Evolutionary conservation across 2,329 filamentous ascomycete genomes (phyloP).

Genomic region (Nigrospora oryzae): DNA sequence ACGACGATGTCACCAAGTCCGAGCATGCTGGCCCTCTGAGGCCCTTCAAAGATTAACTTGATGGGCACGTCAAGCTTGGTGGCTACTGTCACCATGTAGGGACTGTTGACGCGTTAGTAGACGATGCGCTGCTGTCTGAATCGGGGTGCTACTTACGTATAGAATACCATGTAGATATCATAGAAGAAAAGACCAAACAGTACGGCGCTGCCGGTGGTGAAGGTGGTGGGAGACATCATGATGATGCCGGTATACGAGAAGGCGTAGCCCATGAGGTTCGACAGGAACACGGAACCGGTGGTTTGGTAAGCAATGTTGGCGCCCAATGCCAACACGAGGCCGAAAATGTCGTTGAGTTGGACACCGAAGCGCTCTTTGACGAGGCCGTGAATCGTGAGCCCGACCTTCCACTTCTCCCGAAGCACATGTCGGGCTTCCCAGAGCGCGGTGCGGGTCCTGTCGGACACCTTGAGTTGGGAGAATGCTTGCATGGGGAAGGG

Average conservation of each 20-base stretch:
- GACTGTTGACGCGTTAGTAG: conserved; percentile 32
- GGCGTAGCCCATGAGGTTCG: conserved; percentile 79
- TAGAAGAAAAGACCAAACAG: conserved; percentile 82
- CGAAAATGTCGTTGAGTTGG: conserved; percentile 49
- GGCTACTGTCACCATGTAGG: conserved; percentile 81
- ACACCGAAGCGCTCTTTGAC: conserved; percentile 38
- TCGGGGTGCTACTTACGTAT: conserved; percentile 49
- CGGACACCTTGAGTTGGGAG: conserved; percentile 20
- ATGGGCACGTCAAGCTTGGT: conserved; percentile 86
- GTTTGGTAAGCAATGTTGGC: conserved; percentile 59
- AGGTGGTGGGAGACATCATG: conserved; percentile 82
- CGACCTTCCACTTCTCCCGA: conserved; percentile 41
- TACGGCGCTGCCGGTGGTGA: conserved; percentile 71
- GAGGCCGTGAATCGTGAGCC: conserved; percentile 42
- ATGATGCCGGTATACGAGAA: conserved; percentile 80
- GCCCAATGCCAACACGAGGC: conserved; percentile 43
- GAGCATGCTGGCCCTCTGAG: conserved; percentile 69
- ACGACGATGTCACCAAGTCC: conserved; percentile 92
- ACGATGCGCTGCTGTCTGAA: background rate
- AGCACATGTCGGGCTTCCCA: conserved; percentile 46
- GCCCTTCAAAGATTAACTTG: conserved; percentile 70
- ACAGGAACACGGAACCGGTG: conserved; percentile 50
- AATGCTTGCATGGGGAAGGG: conserved; percentile 30
- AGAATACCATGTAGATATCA: conserved; percentile 89
- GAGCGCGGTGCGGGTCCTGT: conserved; percentile 15